phyloP scores from a whole-genome alignment of 2,329 filamentous ascomycete species.

The Stagonosporopsis chrysanthemi region DNA sequence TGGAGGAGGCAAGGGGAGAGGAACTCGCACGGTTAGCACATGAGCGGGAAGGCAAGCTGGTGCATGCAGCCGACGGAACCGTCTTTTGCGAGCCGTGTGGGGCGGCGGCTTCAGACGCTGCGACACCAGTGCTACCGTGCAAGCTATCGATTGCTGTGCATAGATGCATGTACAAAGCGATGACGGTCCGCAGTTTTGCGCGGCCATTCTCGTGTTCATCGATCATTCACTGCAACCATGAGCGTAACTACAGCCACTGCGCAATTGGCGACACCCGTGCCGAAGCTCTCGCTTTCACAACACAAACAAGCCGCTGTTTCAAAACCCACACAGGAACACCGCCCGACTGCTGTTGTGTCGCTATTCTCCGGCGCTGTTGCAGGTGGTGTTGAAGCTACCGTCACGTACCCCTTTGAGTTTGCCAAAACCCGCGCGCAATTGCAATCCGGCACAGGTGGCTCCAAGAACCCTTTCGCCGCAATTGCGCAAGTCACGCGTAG shows the following conservation, averaged over 20 bases:
- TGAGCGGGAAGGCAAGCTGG: not conserved
- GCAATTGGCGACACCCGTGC: not conserved
- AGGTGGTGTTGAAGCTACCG: slow-evolving; percentile 60
- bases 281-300: not conserved
- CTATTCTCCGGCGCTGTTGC: slow-evolving; percentile 60
- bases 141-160: not conserved
- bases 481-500: slow-evolving; percentile 28
- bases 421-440: slow-evolving; percentile 46
- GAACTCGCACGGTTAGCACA: not conserved
- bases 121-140: not conserved
- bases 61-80: slow-evolving; percentile 6
- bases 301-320: not conserved
- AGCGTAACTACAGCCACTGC: not conserved
- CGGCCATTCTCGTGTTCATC: not conserved
- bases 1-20: not conserved
- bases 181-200: not conserved
- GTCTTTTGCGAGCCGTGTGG: not conserved
- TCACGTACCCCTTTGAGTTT: slow-evolving; percentile 53
- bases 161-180: not conserved
- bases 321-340: slow-evolving; percentile 3
- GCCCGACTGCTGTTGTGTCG: slow-evolving; percentile 41
- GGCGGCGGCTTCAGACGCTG: not conserved
- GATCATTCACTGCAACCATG: not conserved
- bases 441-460: slow-evolving; percentile 10
- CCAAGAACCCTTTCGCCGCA: slow-evolving; percentile 32